Base-by-base conservation (phyloP, 2,329 filamentous ascomycete genomes). In the Beauveria sp. region DNA sequence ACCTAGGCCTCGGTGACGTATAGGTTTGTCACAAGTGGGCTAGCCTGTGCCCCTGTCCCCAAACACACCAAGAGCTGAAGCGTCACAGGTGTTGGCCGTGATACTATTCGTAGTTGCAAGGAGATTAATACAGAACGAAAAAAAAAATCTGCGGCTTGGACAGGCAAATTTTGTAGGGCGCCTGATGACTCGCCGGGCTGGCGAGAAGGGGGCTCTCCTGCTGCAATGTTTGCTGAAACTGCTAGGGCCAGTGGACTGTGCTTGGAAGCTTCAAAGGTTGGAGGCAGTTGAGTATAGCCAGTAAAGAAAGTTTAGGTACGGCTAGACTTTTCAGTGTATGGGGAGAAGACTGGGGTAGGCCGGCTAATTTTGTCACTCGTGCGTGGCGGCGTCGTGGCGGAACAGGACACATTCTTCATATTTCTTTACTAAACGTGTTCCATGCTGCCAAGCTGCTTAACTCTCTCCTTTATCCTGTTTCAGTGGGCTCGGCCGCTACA, bases 1-100 rank as follows among this genome's bases (percentile, higher is more conserved):
- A 43, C 40, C 57, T 60, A 20, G 16, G 31, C 38, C n/a, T 38
- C n/a, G 52, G 57, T 60, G 57, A 60, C 57, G 57, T 60, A 53
- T 38, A 46, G 40, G 40, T n/a, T 60, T n/a, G 57, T 53, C 49
- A 60, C 57, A 46, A 34, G 49, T 53, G 49, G 57, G 49, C 20
- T 60, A 50, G 26, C 26, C 48, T 45, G 16, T 22, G 20, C 16
- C 14, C 31, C 16, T 20, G 18, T 22, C 26, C 38, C 45, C 38
- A 24, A 50, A 20, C 22, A 51, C 24, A 31, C 16, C 22, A 8
- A 18, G 18, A 52, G 18, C 34, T 16, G 18, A 20, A 20, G 46
- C 12, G 26, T 14, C 46, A 31, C n/a, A 8, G 34, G 4, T 59
- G 46, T 28, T 20, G 24, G 18, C 40, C 4, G 22, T 40, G 57